These are phyloP conservation scores for Aspergillus cejpii DNA, from an alignment of 2,329 filamentous ascomycete genomes.

Conservation along the genomic window DNA sequence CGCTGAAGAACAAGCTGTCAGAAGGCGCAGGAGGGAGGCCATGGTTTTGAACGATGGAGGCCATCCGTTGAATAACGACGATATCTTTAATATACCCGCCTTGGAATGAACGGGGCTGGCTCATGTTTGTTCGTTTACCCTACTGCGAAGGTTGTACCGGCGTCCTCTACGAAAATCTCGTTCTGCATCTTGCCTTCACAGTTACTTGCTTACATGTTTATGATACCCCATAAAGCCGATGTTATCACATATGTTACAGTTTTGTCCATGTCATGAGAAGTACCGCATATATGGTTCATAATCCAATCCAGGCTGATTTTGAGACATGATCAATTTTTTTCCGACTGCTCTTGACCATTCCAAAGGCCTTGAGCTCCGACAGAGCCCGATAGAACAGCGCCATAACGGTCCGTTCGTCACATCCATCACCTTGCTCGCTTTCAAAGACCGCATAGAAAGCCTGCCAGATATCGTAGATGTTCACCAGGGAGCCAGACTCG, in stretches of 20 bases:
- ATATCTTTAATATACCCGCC: slow-evolving; percentile 65
- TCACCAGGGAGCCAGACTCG: slow-evolving; percentile 56
- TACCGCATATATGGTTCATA: slow-evolving; percentile 22
- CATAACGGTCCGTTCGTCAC: slow-evolving; percentile 41
- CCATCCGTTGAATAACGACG: slow-evolving; percentile 62
- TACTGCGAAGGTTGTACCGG: neutral
- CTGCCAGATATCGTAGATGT: slow-evolving; percentile 55
- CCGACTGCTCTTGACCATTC: slow-evolving; percentile 79
- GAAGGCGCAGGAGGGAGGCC: slow-evolving; percentile 72
- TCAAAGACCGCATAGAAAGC: slow-evolving; percentile 52
- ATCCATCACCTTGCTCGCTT: slow-evolving; percentile 26
- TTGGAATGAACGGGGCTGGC: slow-evolving; percentile 20
- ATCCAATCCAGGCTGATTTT: slow-evolving; percentile 72
- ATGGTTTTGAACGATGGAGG: slow-evolving; percentile 89
- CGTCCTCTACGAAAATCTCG: neutral
- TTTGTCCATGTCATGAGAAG: slow-evolving; percentile 7
- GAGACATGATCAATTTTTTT: slow-evolving; percentile 90
- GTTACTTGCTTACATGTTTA: slow-evolving; percentile 15
- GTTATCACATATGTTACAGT: slow-evolving; percentile 6
- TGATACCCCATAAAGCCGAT: slow-evolving; percentile 28
- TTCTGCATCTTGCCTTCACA: slow-evolving; percentile 2
- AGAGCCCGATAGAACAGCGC: slow-evolving; percentile 78
- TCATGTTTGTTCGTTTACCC: neutral
- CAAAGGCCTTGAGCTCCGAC: slow-evolving; percentile 77
- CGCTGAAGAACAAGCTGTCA: slow-evolving; percentile 58